These are phyloP conservation scores for Pseudoneurospora amorphoporcata DNA, from an alignment of 495 filamentous ascomycete genomes.

Conservation along the genomic window DNA sequence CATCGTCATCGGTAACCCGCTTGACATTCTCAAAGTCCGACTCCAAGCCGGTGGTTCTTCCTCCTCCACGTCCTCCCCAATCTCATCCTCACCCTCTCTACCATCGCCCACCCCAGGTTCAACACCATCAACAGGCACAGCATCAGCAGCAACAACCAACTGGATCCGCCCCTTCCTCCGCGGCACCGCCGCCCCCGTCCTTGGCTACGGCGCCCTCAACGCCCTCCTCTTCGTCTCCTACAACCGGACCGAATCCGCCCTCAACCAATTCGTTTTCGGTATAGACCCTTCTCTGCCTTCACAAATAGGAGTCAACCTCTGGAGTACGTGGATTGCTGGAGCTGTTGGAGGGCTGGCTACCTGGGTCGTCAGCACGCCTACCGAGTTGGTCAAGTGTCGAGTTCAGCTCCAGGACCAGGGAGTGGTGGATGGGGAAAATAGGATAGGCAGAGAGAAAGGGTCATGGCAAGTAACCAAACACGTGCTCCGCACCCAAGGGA, in stretches of 20 bases:
- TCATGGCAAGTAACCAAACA: conserved; percentile 54
- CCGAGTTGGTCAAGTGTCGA: conserved; percentile 79
- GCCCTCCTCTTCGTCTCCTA: conserved; percentile 78
- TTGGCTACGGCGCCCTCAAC: conserved; percentile 84
- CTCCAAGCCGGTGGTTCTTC: conserved; percentile 49
- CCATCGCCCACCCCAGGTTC: conserved; percentile 71
- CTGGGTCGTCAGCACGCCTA: conserved; percentile 72
- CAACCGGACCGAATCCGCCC: conserved; percentile 57
- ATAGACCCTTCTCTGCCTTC: neutral
- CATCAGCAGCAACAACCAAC: conserved; percentile 28
- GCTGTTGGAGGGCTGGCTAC: conserved; percentile 69
- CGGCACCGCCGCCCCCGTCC: conserved; percentile 68
- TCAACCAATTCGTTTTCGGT: conserved; percentile 32
- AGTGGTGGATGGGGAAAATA: neutral
- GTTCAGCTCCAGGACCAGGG: conserved; percentile 40
- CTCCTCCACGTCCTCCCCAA: neutral
- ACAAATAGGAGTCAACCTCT: conserved; percentile 24
- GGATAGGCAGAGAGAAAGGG: neutral
- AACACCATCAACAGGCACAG: conserved; percentile 55
- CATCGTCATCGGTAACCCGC: conserved; percentile 79
- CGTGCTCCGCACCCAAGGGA: conserved; percentile 49
- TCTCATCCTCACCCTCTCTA: conserved; percentile 19
- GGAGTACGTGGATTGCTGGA: conserved; percentile 63
- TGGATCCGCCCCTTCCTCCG: conserved; percentile 29
- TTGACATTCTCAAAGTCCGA: conserved; percentile 77